Conservation (phyloP, 169 alveolate genomes). For the Plasmodium reichenowi region DNA sequence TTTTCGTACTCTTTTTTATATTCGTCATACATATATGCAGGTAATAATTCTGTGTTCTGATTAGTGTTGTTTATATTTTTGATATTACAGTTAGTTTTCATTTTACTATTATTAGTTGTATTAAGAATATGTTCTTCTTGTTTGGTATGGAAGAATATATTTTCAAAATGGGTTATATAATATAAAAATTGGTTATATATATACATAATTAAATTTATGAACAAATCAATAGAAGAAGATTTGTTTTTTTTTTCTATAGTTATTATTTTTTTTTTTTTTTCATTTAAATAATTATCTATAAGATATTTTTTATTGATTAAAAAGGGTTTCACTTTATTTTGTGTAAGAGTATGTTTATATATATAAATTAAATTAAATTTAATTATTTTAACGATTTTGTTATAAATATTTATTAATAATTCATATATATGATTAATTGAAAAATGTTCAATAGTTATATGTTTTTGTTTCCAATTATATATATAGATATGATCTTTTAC, state of each 20-base stretch:
- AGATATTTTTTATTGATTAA: too few species aligned
- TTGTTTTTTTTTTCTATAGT: background rate
- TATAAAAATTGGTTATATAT: background rate
- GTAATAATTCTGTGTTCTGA: slow-evolving; percentile 2
- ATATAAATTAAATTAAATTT: background rate
- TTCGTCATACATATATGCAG: slow-evolving; percentile 47
- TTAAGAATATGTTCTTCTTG: background rate
- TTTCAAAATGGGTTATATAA: background rate
- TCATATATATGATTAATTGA: background rate
- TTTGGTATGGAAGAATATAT: background rate
- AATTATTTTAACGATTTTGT: background rate
- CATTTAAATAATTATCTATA: background rate
- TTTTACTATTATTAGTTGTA: background rate
- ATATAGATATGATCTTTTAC: background rate
- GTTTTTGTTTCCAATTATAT: background rate
- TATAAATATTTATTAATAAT: slow-evolving; percentile 8
- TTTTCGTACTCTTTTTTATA: slow-evolving; percentile 61
- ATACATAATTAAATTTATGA: background rate
- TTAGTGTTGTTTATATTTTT: background rate
- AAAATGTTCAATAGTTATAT: background rate
- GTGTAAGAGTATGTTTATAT: slow-evolving; percentile 5
- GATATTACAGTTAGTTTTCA: background rate
- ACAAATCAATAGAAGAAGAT: background rate
- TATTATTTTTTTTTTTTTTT: background rate
- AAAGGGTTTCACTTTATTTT: slow-evolving; percentile 7